Base-by-base conservation (phyloP, 331 rosid species). In the Malus hybrid region DNA sequence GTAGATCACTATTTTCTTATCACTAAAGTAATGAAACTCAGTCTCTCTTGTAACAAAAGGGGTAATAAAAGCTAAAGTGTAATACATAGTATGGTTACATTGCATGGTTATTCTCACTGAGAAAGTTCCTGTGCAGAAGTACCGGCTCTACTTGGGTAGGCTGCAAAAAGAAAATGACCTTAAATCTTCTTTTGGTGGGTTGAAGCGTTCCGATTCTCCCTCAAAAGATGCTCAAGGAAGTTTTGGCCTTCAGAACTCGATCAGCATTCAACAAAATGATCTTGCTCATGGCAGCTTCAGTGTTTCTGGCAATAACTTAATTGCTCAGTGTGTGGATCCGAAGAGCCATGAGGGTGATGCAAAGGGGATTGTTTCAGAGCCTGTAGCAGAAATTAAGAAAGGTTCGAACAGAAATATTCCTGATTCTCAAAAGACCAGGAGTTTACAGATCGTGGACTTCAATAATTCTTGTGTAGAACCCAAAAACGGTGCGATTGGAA, bases 131-230 rank as follows among this genome's bases (percentile, higher is more conserved):
- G 4, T 79, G 82, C 96, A 95, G 99, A 95, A 95, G 81, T 95
- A 92, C 74, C 91, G 97, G 80, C 97, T 95, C 75, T 95, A 95
- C 86, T 79, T 92, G 93, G 82, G 96, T 73, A 81, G 99, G 85
- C 81, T 95, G 76, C 97, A 87, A 80, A 95, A 90, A 73, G 96
- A 90, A 44, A 85, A 79, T 15, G 93, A 89, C 34, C 83, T 74
- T 10, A 92, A 85, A 81, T 76, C 91, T 81, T 72, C 88, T 76
- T 84, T 87, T 50, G 84, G 80, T 64, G 99, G 92, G 68, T 71
- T 76, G 75, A 94, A 90, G 83, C 93, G 52, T 78, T 67, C 88
- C 0, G 97, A 94, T 73, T 79, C 76, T 39, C 42, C 86, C 74
- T 46, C 88, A n/a, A 90, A 84, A 76, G 97, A 89, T 72, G 75